Evolutionary conservation across 78 protist species (phyloP), one percentile per base, ranked within the genome.

Genomic region (Corallochytrium limacisporum): DNA sequence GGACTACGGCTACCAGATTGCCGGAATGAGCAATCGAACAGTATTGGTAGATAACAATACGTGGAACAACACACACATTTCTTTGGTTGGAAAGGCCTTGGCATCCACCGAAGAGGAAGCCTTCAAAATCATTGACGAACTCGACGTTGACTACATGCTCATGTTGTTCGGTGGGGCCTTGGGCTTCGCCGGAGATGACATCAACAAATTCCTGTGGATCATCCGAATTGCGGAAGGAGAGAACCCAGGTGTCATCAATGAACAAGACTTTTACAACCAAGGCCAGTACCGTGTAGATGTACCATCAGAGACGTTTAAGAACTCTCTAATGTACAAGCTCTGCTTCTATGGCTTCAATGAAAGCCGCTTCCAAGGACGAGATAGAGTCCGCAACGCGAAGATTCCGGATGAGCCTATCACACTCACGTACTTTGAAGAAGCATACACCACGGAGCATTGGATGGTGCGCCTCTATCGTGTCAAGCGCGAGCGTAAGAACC

Each of bases 1-100:
- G 99, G 99, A 97, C 74, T 97, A 97, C 62, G 99, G 99, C 31
- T 97, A 97, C 81, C 99, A 97, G 80, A 74, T 97, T 40, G 50
- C 92, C 3, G 96, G 89, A 29, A 90, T 96, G 39, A 26, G 56
- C 37, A 55, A 94, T 74, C 80, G 98, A 42, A 95, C 99, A 1
- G 65, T 75, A 2, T 53, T 97, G 29, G 99, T 92, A 13, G 99
- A 97, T 74, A 92, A 92, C 79, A 97, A 97, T 91, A 97, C 98
- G 42, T 94, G 99, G 98, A 97, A 97, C 80, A 91, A 91, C 84
- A 73, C 91, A 24, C 98, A 94, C 81, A 94, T 96, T 47, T 97
- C 97, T 18, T 85, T 79, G 46, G 93, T 92, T 10, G 97, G 97
- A 37, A 40, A 63, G 65, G 93, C 97, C 26, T 70, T 96, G 77